Conservation (phyloP, 129 eudicot species). For the Helianthus tuberosus region DNA sequence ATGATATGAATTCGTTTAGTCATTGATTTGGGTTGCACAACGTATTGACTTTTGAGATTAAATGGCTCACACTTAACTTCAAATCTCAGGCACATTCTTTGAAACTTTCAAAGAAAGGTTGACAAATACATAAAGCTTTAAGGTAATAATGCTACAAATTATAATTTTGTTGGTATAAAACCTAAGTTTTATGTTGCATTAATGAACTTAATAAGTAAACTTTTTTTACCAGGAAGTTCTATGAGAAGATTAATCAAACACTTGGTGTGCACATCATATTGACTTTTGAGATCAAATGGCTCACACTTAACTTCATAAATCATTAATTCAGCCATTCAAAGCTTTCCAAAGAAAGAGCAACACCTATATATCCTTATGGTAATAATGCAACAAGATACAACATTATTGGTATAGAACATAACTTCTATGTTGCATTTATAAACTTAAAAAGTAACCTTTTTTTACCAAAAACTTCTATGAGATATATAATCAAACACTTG, state of each 20-base stretch:
- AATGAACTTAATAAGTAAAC: too few species aligned
- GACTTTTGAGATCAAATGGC: neutral
- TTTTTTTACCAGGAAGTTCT: too few species aligned
- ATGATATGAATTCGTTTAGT: neutral
- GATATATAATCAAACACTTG: constrained; percentile 23
- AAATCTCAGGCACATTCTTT: neutral
- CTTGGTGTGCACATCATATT: neutral
- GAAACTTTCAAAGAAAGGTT: neutral
- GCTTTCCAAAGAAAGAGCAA: too few species aligned
- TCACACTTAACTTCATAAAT: neutral
- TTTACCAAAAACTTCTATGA: neutral
- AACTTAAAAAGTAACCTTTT: neutral
- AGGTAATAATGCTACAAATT: neutral
- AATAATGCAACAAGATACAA: too few species aligned
- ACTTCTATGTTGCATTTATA: neutral
- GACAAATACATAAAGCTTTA: too few species aligned
- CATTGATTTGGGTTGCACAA: neutral
- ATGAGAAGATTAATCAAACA: too few species aligned
- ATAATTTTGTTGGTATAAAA: neutral
- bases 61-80: neutral
- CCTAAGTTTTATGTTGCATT: too few species aligned
- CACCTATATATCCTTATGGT: too few species aligned
- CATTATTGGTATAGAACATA: neutral
- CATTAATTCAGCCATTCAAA: too few species aligned
- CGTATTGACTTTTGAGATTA: neutral